These are phyloP conservation scores for Ogataea degrootiae DNA, from an alignment of 805 yeast species.

Conservation along the genomic window DNA sequence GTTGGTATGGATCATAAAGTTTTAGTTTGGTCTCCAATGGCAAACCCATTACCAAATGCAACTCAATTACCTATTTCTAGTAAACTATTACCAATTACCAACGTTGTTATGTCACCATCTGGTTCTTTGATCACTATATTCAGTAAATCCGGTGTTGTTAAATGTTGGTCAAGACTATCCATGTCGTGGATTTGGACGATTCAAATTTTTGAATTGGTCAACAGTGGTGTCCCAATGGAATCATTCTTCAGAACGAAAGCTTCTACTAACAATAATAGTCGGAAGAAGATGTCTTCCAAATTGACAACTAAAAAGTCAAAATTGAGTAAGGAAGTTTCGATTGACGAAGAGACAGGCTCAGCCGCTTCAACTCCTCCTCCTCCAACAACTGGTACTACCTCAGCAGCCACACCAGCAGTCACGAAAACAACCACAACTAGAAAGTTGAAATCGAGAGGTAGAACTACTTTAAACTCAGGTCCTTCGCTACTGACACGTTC, in stretches of 20 bases:
- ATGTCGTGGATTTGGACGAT: constrained; percentile 57
- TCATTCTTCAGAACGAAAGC: constrained; percentile 58
- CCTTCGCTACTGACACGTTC: constrained; percentile 14
- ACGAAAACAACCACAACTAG: neutral
- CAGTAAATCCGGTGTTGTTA: constrained; percentile 46
- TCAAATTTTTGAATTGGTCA: constrained; percentile 33
- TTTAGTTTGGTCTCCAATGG: constrained; percentile 68
- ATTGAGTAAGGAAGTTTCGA: constrained; percentile 6
- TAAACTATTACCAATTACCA: constrained; percentile 59
- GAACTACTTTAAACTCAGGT: constrained; percentile 2
- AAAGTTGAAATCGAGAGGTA: constrained; percentile 10
- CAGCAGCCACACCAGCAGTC: neutral
- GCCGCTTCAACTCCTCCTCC: neutral
- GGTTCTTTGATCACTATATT: constrained; percentile 57
- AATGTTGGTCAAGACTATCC: constrained; percentile 55
- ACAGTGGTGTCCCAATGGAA: constrained; percentile 40
- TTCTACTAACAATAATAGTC: constrained; percentile 22
- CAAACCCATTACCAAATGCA: constrained; percentile 42
- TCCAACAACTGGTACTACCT: neutral
- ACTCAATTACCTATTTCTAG: constrained; percentile 37
- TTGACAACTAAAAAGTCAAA: constrained; percentile 15
- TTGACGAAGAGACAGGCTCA: constrained; percentile 2
- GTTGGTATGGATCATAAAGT: constrained; percentile 72
- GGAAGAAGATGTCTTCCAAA: constrained; percentile 1
- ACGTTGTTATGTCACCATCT: constrained; percentile 50